Conservation (phyloP, 148 eudicot genomes). For the Tetragonia tetragonoides region DNA sequence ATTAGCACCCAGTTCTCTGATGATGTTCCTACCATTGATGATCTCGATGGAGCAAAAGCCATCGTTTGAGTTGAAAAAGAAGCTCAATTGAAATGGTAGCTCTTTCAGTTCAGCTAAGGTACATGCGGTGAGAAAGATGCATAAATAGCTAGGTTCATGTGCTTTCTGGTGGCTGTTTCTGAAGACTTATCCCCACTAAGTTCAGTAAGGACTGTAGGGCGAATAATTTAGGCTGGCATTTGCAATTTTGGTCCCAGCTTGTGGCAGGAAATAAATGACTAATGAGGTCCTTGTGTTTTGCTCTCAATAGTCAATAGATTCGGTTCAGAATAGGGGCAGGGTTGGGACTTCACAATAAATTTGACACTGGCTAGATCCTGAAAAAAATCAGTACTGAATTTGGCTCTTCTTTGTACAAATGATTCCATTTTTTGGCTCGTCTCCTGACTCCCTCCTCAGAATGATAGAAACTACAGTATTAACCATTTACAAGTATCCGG, state of each 20-base stretch:
- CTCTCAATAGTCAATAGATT: neutral
- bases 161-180: neutral
- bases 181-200: neutral
- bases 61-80: neutral
- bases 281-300: neutral
- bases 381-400: slow-evolving; percentile 8
- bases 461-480: neutral
- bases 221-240: slow-evolving; percentile 7
- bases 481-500: neutral
- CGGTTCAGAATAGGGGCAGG: neutral
- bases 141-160: neutral
- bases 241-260: neutral
- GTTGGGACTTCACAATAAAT: neutral
- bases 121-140: neutral
- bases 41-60: neutral
- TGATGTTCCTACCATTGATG: slow-evolving; percentile 2
- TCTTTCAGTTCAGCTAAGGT: neutral
- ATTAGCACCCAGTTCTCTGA: slow-evolving; percentile 25
- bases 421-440: slow-evolving; percentile 18
- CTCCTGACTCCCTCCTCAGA: neutral
- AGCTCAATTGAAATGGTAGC: neutral
- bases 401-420: neutral
- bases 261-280: slow-evolving; percentile 1
- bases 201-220: neutral
- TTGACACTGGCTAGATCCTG: neutral